Base-by-base conservation (phyloP, 2,329 filamentous ascomycete genomes). In the Fusarium vanettenii region DNA sequence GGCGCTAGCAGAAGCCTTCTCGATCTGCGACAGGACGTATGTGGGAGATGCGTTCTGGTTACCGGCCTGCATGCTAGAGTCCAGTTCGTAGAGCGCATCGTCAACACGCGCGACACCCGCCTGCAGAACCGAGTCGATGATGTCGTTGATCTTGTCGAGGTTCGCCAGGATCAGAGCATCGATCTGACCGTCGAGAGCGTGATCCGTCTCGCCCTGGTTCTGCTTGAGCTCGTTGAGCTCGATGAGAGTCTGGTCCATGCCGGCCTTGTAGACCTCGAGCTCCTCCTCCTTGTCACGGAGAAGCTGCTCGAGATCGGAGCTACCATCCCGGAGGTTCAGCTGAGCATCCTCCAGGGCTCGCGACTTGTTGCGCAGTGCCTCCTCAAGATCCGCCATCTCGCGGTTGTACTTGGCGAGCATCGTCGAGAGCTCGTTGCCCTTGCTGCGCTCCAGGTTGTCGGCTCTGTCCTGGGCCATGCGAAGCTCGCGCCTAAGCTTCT, bases 21-120 rank as follows among this genome's bases (percentile, higher is more conserved):
- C 97, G 68, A 98, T 95, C 82, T 98, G 96, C 2, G 96, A 98
- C 60, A 99, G 88, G 14, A 99, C 95, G 81, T 97, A 98, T 2
- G 96, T 91, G 16, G 97, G 95, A 45, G 95, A 97, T 1, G 97
- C 97, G 80, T 97, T 99, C 85, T 98, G 97, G 86, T 99, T 99
- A 83, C 97, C 97, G 45, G 96, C 97, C 82, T 98, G 96, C 95
- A 98, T 98, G 22, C 94, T 94, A 22, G 97, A 98, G 84, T 99
- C 97, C 50, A 99, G 88, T 83, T 99, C 97, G 85, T 99, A 99
- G 39, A 99, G 87, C 50, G 97, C 95, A 84, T 99, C 97, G 79
- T 99, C 97, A 16, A 99, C 95, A 52, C 97, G 93, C 79, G 97
- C 92, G 25, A 98, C 95, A 76, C 95, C 97, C 59, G 94, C 93